A percentile compares a stretch with the other conserved stretches of the same genome.
Conservation (phyloP, 139 green algal species). For the Picochlorum sp. region DNA sequence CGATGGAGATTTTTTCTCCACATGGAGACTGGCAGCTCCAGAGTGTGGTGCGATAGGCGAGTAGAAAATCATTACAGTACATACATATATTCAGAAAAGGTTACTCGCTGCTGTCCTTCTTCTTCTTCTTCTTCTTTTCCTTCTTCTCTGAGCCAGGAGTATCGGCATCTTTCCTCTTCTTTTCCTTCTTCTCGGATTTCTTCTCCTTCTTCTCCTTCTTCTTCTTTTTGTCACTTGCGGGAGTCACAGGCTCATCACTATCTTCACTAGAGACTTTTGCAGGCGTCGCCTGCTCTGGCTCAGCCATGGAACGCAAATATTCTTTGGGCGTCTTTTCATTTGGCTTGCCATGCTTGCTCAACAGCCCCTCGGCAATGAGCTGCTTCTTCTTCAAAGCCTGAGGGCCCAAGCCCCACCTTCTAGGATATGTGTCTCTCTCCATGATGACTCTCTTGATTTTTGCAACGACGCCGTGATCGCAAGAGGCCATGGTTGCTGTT, state of each 20-base stretch:
- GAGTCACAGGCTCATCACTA: conserved; percentile 15
- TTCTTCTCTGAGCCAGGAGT: conserved; percentile 17
- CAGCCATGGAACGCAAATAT: conserved; percentile 50
- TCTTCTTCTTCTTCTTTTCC: conserved; percentile 52
- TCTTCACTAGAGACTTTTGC: background rate
- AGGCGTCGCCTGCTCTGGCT: background rate
- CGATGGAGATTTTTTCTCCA: too few relatives aligned
- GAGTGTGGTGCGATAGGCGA: too few relatives aligned
- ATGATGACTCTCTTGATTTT: conserved; percentile 98
- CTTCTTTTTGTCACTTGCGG: conserved; percentile 5
- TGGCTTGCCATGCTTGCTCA: conserved; percentile 93
- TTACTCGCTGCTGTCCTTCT: conserved; percentile 12
- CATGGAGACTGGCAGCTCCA: too few relatives aligned
- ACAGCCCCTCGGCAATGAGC: conserved; percentile 87
- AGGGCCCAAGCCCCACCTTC: conserved; percentile 88
- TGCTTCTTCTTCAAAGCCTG: conserved; percentile 95
- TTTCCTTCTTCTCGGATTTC: conserved; percentile 39
- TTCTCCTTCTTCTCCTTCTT: conserved; percentile 24
- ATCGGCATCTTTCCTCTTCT: conserved; percentile 33
- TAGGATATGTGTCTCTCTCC: conserved; percentile 98
- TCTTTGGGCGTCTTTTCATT: conserved; percentile 92
- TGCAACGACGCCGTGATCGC: conserved; percentile 90
- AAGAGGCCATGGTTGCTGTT: conserved; percentile 86
- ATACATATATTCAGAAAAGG: background rate
- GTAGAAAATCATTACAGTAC: too few relatives aligned